Evolutionary conservation across 164 flowering plant species (phyloP).

Genomic region (Aristolochia contorta): DNA sequence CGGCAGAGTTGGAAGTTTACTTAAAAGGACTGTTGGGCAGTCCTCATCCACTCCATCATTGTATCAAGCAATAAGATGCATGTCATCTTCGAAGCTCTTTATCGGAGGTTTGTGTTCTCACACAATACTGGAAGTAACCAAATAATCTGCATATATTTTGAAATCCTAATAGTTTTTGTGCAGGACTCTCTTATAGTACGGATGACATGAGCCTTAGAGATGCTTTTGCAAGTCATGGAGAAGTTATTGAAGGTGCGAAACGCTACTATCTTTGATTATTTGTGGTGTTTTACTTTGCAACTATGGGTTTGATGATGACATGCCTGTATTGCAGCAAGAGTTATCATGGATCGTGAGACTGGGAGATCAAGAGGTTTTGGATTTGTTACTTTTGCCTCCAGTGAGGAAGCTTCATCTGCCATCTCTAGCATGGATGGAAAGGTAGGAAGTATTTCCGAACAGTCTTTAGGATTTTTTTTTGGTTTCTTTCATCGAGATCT

Average conservation of each 20-base stretch:
- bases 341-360: slow-evolving; percentile 10
- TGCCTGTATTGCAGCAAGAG: slow-evolving; percentile 6
- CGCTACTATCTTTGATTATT: neutral
- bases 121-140: too few relatives aligned
- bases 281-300: neutral
- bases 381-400: slow-evolving; percentile 6
- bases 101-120: slow-evolving; percentile 32
- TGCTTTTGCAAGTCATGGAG: slow-evolving; percentile 30
- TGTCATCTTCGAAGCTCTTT: slow-evolving; percentile 45
- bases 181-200: slow-evolving; percentile 35
- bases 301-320: neutral
- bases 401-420: slow-evolving; percentile 14
- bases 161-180: neutral
- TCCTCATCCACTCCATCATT: slow-evolving; percentile 27
- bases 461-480: neutral
- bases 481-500: neutral
- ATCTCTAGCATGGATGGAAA: slow-evolving; percentile 27
- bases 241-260: slow-evolving; percentile 33
- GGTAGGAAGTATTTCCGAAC: slow-evolving; percentile 15
- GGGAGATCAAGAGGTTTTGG: slow-evolving; percentile 15
- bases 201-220: slow-evolving; percentile 35
- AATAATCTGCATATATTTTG: neutral
- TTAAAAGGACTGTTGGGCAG: slow-evolving; percentile 25
- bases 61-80: slow-evolving; percentile 37
- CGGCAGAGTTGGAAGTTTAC: slow-evolving; percentile 31